Evolutionary conservation across 768 basidiomycete genomes (phyloP), one percentile per base, ranked within the genome.

Genomic region (Lactarius deliciosus): DNA sequence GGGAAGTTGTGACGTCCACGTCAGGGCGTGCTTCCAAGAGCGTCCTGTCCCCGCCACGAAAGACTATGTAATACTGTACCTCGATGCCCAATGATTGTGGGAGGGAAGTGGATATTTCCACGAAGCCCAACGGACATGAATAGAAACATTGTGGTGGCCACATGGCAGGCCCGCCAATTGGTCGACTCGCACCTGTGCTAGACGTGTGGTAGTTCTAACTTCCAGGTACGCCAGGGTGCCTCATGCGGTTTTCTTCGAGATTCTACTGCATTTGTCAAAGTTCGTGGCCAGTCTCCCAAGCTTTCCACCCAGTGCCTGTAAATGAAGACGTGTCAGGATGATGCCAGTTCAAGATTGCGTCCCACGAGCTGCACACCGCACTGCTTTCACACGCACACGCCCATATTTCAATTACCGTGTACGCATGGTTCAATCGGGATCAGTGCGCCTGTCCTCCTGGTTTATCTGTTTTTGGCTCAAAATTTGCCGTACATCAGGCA

Each of bases 21-120:
- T 63, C 60, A 63, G 38, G 47, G 9, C 22, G 18, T 32, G 40
- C 40, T 67, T 54, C 66, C 40, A 64, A 60, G 57, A 56, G 63
- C 63, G 66, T 20, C 63, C 54, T 64, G 54, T 68, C 66, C 25
- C 66, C 63, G 58, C 66, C 25, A 55, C 63, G 50, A 53, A 50
- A 2, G 22, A n/a, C 50, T 63, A 63, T 62, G 61, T 67, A 30
- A 25, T 15, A 50, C 47, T 50, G 47, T 25, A 30, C 30, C 59
- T 25, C 25, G 2, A 36, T 22, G 36, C 36, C 11, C 53, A 8
- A 47, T 50, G 57, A 43, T 22, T 60, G 53, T 55, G 53, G 36
- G 45, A 43, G 25, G 56, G 32, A 45, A 56, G 2, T 4, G 9
- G 25, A 61, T 50, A 1, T 28, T 30, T 32, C 30, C 11, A 53